Conservation (phyloP, 2,329 filamentous ascomycete genomes). For the Annulohypoxylon truncatum region DNA sequence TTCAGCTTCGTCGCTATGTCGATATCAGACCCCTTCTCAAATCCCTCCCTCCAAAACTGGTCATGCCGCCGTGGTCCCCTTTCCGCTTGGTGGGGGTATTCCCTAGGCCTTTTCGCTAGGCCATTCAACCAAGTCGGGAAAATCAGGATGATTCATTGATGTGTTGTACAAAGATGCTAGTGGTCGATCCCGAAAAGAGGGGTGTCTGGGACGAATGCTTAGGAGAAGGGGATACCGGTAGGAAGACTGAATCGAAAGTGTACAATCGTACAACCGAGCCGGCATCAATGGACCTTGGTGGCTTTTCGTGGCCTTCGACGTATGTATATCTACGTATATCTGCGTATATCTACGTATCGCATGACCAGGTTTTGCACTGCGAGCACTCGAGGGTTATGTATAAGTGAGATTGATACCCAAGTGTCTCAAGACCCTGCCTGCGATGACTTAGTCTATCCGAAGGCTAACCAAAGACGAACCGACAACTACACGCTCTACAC, state of each 20-base stretch:
- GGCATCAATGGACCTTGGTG: constrained; percentile 21
- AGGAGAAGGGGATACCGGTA: constrained; percentile 2
- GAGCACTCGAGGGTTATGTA: background rate
- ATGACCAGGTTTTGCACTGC: constrained; percentile 8
- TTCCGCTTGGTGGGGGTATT: constrained; percentile 30
- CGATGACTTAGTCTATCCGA: constrained; percentile 2
- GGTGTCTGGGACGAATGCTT: constrained; percentile 35
- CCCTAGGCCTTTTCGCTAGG: constrained; percentile 10
- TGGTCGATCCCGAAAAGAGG: constrained; percentile 40
- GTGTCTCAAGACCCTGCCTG: background rate
- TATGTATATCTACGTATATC: background rate
- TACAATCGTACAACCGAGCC: constrained; percentile 1
- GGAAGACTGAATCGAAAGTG: constrained; percentile 9
- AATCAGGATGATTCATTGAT: constrained; percentile 43
- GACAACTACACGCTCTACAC: background rate
- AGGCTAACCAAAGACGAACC: background rate
- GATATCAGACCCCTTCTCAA: constrained; percentile 15
- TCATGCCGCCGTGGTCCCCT: constrained; percentile 28
- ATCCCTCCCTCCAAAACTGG: constrained; percentile 7
- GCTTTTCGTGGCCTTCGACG: constrained; percentile 16
- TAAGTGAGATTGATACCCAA: constrained; percentile 25
- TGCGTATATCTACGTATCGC: constrained; percentile 7
- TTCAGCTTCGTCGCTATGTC: constrained; percentile 18
- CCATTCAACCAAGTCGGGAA: constrained; percentile 40
- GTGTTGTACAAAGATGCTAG: constrained; percentile 44